Evolutionary conservation across 163 green algal genomes (phyloP).

Genomic region (Trebouxia gelatinosa): DNA sequence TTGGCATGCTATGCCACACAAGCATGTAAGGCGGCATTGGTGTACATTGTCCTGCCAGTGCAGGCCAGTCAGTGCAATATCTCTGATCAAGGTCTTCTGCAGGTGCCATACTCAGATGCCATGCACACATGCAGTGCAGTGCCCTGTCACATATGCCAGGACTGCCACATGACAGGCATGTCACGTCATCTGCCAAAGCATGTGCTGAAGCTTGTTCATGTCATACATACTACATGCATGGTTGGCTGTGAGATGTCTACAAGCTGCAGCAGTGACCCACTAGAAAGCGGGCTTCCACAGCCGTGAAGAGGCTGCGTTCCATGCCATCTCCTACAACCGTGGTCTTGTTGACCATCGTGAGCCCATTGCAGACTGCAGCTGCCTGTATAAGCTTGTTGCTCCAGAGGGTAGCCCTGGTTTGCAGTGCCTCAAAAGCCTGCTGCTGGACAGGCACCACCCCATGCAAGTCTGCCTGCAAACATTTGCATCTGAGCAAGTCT

Average conservation of each 20-base stretch:
- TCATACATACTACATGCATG: background rate
- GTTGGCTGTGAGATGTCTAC: background rate
- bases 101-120: too few species aligned
- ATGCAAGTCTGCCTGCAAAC: background rate
- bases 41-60: too few species aligned
- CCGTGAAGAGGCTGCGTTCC: constrained; percentile 1
- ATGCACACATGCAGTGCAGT: too few species aligned
- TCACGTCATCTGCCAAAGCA: background rate
- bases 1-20: background rate
- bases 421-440: background rate
- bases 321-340: background rate
- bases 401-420: background rate
- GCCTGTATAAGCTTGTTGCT: constrained; percentile 1
- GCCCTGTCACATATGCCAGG: too few species aligned
- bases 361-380: background rate
- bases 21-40: too few species aligned
- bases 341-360: background rate
- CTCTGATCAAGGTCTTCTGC: too few species aligned
- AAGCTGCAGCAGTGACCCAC: background rate
- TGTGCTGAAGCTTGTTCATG: background rate
- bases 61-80: too few species aligned
- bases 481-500: too few species aligned
- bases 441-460: background rate
- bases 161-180: background rate
- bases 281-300: constrained; percentile 1